Evolutionary conservation across 164 flowering plant genomes (phyloP), one percentile per base, ranked within the genome.

Genomic region (Saururus chinensis): DNA sequence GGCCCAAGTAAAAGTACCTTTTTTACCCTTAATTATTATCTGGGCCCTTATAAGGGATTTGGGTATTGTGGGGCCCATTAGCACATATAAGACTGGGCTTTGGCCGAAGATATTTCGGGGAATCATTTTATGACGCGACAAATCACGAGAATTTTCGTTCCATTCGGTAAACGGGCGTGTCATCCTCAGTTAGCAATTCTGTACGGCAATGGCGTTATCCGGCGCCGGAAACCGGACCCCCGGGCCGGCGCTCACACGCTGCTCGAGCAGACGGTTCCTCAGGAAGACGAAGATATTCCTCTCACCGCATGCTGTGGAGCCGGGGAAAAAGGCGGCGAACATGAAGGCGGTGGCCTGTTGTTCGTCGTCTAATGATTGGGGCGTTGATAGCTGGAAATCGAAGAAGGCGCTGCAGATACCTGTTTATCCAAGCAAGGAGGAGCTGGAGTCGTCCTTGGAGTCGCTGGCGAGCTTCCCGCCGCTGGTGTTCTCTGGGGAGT

Each of bases 401-500:
- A 72, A 55, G 57, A 68, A 61, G 35, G 75, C 72, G 11, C 58
- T 72, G 19, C 75, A 72, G 58, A 52, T 72, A 17, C 75, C 75
- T 4, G 63, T 11, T 14, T 72, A 72, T 40, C 71, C 78, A 17
- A 65, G 73, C 71, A 63, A 59, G 19, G 75, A 60, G 0, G 77
- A 74, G 25, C 68, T 80, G 13, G 63, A 69, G 1, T 62, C 71
- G 52, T 80, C 76, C 14, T 57, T 80, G 24, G 42, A 63, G 25
- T 67, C 63, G 0, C 59, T 78, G 10, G 74, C 42, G 42, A 59
- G 73, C 26, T 80, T 78, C 48, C 84, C 81, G 4, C 81, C 81
- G 0, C 49, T 80, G 13, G 81, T 80, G 7, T 78, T 80, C 54
- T 80, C 84, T 7, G 81, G 84, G 0, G 84, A 80, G 68, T 80